Base-by-base conservation (phyloP, 148 eudicot species). In the Cornus kousa region DNA sequence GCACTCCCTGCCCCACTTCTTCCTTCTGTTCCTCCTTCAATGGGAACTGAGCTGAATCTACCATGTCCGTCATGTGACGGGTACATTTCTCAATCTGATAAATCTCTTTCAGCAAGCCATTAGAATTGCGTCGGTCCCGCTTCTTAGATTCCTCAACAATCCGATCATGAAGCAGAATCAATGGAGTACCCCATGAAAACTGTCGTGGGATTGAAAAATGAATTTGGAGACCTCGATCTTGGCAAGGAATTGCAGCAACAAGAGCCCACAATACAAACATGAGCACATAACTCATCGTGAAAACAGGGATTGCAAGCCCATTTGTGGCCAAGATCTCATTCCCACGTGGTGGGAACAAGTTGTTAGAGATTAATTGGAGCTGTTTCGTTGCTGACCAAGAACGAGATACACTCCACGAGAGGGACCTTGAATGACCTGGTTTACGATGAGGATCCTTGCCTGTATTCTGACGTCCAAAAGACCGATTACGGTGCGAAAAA, bases 241-340 rank as follows among this genome's bases (percentile, higher is more conserved):
- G 95, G 81, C 95, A 91, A 2, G 95, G 95, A 74, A 91, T 83
- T 4, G 93, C 88, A 39, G 91, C 95, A 22, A 91, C 93, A n/a
- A 91, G 87, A 33, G 74, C 82, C 95, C 93, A 91, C 74, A 87
- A 69, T 5, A 88, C 91, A 75, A 89, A 87, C 89, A 85, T 78
- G 19, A 88, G 81, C n/a, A 91, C 80, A 68, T 77, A 87, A 62
- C 86, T 79, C 90, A 91, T 89, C n/a, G 88, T 75, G 48, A 83
- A 91, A 31, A 88, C 72, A 43, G 87, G 84, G 4, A 79, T 77
- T 11, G 86, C 91, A 43, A 91, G 71, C n/a, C 92, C 91, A 59
- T 78, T 83, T 9, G 89, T 87, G 20, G 86, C 86, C 28, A 86
- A 62, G 43, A 87, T 74, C 39, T 91, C 95, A 48, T 84, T 83